phyloP scores from a whole-genome alignment of 164 flowering plant genomes.

The Kalanchoe fedtschenkoi region DNA sequence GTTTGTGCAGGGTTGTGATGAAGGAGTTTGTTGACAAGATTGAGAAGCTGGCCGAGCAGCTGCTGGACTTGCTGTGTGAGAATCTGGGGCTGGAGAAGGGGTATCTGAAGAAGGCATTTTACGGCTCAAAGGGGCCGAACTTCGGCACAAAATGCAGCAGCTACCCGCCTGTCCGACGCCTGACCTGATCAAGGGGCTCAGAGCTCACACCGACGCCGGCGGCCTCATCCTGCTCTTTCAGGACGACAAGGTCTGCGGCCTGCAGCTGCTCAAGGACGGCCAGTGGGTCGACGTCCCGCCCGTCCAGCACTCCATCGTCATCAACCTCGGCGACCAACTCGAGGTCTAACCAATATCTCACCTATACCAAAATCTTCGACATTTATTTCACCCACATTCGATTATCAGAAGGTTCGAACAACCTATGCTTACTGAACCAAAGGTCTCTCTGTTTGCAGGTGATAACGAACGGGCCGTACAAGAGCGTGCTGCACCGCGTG shows the following conservation, averaged over 20 bases:
- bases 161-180: slow-evolving; percentile 92
- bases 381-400: no score
- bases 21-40: slow-evolving; percentile 55
- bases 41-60: slow-evolving; percentile 66
- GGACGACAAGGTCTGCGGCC: slow-evolving; percentile 78
- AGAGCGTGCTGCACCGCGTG: slow-evolving; percentile 87
- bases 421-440: neutral
- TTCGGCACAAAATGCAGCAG: slow-evolving; percentile 89
- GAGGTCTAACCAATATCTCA: slow-evolving; percentile 39
- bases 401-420: no score
- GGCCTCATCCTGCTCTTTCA: slow-evolving; percentile 82
- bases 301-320: slow-evolving; percentile 77
- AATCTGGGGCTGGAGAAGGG: slow-evolving; percentile 80
- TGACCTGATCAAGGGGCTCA: slow-evolving; percentile 81
- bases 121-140: slow-evolving; percentile 66
- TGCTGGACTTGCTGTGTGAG: slow-evolving; percentile 71
- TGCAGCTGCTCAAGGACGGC: slow-evolving; percentile 81
- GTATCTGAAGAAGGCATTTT: slow-evolving; percentile 62
- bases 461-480: slow-evolving; percentile 89
- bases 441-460: slow-evolving; percentile 26
- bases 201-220: slow-evolving; percentile 98
- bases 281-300: slow-evolving; percentile 92
- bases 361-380: no score
- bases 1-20: slow-evolving; percentile 41
- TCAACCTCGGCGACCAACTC: slow-evolving; percentile 88